Conservation (phyloP, 73 alveolate genomes). For the Paramecium sonneborni region DNA sequence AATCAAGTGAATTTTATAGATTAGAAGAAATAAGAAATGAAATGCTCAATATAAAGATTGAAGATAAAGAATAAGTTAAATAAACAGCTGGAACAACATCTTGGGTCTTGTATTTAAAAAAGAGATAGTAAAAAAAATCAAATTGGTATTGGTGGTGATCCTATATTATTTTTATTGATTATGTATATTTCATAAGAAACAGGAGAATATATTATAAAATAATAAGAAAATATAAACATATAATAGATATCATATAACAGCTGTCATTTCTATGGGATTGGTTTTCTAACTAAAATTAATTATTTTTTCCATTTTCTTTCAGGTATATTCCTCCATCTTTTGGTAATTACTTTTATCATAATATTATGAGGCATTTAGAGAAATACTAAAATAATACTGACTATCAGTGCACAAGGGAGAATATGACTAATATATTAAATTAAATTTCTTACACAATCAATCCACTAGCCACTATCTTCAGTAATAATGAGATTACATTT, state of each 20-base stretch:
- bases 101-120: neutral
- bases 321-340: neutral
- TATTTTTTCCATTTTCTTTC: neutral
- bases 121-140: neutral
- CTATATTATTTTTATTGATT: neutral
- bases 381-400: neutral
- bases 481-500: neutral
- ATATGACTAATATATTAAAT: neutral
- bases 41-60: neutral
- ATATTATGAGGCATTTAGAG: neutral
- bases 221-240: neutral
- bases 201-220: neutral
- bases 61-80: neutral
- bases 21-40: neutral
- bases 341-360: neutral
- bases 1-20: neutral
- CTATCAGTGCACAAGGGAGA: neutral
- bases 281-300: constrained; percentile 4
- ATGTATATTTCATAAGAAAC: neutral
- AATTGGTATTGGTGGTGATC: neutral
- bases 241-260: neutral
- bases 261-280: neutral
- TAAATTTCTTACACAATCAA: neutral
- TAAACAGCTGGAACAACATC: neutral
- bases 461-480: constrained; percentile 27